Conservation (phyloP, 208 protist genomes). For the Leishmania guyanensis region DNA sequence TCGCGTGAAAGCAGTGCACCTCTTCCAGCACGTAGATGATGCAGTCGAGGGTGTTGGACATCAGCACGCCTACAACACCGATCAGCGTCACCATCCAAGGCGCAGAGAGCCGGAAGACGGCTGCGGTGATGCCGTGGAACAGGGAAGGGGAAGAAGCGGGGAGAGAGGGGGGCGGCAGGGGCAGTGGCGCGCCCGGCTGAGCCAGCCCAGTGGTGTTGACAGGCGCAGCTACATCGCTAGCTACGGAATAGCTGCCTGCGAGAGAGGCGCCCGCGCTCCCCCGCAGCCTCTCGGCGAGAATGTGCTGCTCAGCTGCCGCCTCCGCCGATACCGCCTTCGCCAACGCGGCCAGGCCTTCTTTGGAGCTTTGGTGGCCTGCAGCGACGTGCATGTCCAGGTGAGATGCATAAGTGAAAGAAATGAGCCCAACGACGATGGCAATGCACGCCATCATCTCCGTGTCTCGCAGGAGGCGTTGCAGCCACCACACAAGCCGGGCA, state of each 20-base stretch:
- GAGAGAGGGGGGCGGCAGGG: not conserved
- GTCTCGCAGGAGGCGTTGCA: constrained; percentile 7
- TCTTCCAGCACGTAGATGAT: constrained; percentile 59
- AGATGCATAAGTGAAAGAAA: constrained; percentile 47
- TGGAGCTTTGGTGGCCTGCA: not conserved
- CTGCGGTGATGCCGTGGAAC: not conserved
- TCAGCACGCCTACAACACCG: constrained; percentile 37
- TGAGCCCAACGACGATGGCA: constrained; percentile 41
- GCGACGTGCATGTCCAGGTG: not conserved
- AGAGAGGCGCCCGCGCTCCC: not conserved
- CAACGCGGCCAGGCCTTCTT: not conserved
- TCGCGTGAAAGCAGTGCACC: constrained; percentile 49
- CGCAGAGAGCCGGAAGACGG: not conserved
- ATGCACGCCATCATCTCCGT: constrained; percentile 37
- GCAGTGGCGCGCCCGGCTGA: not conserved
- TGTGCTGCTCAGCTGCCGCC: not conserved
- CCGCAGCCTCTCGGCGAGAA: not conserved
- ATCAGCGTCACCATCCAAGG: constrained; percentile 10
- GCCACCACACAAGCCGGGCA: not conserved
- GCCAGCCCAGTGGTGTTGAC: not conserved
- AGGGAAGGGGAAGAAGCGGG: not conserved
- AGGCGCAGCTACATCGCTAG: not conserved
- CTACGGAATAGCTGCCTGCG: not conserved
- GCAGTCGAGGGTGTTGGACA: constrained; percentile 49
- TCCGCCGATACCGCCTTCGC: not conserved